Conservation (phyloP, 2,329 filamentous ascomycete species). For the Neofusicoccum cordaticola region DNA sequence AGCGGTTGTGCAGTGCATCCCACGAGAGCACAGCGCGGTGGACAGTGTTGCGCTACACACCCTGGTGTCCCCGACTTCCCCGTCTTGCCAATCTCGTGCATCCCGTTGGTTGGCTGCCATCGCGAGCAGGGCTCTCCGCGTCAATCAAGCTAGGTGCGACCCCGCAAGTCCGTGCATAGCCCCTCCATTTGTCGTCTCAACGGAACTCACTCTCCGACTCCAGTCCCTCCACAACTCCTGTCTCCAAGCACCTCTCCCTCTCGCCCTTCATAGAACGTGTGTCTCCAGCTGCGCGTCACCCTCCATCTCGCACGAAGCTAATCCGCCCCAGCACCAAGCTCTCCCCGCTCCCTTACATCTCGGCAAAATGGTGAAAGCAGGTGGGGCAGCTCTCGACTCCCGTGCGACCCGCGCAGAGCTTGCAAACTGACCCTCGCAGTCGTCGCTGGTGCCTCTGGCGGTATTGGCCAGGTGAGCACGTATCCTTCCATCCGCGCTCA, state of each 20-base stretch:
- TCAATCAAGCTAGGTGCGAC: neutral
- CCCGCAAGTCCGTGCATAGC: constrained; percentile 1
- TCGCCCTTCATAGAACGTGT: neutral
- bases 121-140: constrained; percentile 6
- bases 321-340: constrained; percentile 23
- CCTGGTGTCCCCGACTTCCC: neutral
- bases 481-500: neutral
- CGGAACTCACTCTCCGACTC: constrained; percentile 12
- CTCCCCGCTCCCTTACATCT: constrained; percentile 20
- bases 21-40: neutral
- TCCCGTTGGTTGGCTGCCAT: constrained; percentile 4
- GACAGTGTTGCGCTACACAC: neutral
- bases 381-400: constrained; percentile 20
- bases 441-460: constrained; percentile 94
- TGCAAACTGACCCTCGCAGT: constrained; percentile 36
- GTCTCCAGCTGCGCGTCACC: neutral
- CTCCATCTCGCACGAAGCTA: neutral
- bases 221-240: neutral
- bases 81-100: constrained; percentile 7
- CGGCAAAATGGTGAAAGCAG: constrained; percentile 41
- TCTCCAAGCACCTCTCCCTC: neutral
- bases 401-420: constrained; percentile 5
- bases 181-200: constrained; percentile 7
- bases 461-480: constrained; percentile 85
- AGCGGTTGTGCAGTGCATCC: neutral